These are phyloP conservation scores for Blastobotrys serpentis DNA, from an alignment of 1,139 yeast genomes.

Conservation along the genomic window DNA sequence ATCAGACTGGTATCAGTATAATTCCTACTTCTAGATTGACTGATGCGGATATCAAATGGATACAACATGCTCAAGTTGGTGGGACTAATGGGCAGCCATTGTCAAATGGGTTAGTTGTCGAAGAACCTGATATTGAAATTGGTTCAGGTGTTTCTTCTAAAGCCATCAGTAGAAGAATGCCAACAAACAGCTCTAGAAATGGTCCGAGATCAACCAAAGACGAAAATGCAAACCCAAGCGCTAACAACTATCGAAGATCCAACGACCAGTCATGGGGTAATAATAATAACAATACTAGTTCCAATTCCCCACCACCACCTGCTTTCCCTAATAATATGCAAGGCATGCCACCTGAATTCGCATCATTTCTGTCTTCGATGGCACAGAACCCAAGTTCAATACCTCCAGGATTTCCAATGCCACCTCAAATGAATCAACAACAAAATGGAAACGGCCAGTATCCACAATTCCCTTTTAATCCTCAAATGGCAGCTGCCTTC, in stretches of 20 bases:
- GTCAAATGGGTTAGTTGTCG: slow-evolving; percentile 77
- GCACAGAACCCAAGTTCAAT: background rate
- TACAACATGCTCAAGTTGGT: slow-evolving; percentile 90
- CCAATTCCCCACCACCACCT: background rate
- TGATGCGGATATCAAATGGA: slow-evolving; percentile 91
- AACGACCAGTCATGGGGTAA: slow-evolving; percentile 8
- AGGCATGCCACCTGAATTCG: slow-evolving; percentile 8
- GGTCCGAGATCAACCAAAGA: slow-evolving; percentile 72
- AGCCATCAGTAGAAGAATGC: slow-evolving; percentile 53
- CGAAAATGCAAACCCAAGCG: slow-evolving; percentile 20
- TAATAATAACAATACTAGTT: background rate
- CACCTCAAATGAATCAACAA: background rate
- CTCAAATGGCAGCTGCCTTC: slow-evolving; percentile 20
- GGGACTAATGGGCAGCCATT: slow-evolving; percentile 94
- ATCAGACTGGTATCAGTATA: slow-evolving; percentile 83
- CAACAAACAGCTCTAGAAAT: slow-evolving; percentile 68
- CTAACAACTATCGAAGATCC: slow-evolving; percentile 9
- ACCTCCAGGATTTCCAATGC: slow-evolving; percentile 9
- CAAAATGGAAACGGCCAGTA: slow-evolving; percentile 5
- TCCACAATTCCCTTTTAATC: slow-evolving; percentile 8
- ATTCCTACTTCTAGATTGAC: slow-evolving; percentile 86
- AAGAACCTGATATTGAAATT: slow-evolving; percentile 96
- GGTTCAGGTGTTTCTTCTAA: slow-evolving; percentile 94
- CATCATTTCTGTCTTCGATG: background rate
- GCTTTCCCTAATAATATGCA: background rate